A percentile compares a stretch with the other conserved stretches of the same genome.
phyloP scores from a whole-genome alignment of 2,329 filamentous ascomycete species.

The Didymella exigua region DNA sequence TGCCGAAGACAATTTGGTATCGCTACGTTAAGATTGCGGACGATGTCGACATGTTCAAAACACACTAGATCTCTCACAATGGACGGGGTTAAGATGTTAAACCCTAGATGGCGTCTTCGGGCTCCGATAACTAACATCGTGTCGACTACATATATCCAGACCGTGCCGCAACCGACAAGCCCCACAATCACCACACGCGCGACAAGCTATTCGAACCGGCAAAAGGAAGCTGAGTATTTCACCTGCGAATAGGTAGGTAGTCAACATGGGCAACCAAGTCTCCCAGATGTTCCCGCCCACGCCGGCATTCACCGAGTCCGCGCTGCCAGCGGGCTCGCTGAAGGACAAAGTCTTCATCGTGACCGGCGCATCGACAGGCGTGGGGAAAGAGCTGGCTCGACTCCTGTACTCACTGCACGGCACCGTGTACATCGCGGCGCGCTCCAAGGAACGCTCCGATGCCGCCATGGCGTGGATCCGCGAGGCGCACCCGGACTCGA shows the following conservation, averaged over 20 bases:
- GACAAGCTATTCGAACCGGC: not conserved
- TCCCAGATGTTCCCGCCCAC: conserved; percentile 26
- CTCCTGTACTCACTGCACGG: conserved; percentile 62
- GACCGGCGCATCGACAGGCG: conserved; percentile 55
- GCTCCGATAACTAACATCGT: not conserved
- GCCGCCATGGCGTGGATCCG: conserved; percentile 56
- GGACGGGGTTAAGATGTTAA: not conserved
- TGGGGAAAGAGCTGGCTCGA: conserved; percentile 59
- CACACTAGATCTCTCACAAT: no score
- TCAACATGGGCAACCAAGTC: conserved; percentile 25
- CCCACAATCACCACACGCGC: not conserved
- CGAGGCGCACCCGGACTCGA: conserved; percentile 27
- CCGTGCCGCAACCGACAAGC: not conserved
- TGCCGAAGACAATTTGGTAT: not conserved
- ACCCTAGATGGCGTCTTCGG: not conserved
- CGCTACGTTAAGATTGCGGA: not conserved
- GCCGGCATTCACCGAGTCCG: conserved; percentile 27
- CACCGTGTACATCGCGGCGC: conserved; percentile 62
- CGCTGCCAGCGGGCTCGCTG: conserved; percentile 44
- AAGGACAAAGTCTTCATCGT: conserved; percentile 59
- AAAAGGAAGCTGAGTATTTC: no score
- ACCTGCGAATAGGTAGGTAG: not conserved
- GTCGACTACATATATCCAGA: not conserved
- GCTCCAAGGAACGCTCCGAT: conserved; percentile 45
- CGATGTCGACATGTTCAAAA: not conserved